These are phyloP conservation scores for Wallacemonas sp. DNA, from an alignment of 208 protist genomes.

Conservation along the genomic window DNA sequence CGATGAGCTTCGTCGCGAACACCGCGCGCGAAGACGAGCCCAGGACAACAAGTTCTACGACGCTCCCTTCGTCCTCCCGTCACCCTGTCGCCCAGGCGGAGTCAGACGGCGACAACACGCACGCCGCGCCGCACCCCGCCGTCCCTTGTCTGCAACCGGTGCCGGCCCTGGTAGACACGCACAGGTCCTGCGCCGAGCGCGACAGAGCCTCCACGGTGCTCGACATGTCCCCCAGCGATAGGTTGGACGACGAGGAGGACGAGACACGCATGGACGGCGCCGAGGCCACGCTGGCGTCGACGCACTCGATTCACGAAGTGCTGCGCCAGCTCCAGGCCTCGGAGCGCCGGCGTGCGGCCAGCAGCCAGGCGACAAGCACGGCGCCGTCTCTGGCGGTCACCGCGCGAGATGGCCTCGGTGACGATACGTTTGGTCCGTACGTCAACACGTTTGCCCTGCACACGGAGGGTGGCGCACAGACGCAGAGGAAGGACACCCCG, in stretches of 20 bases:
- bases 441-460: slow-evolving; percentile 6
- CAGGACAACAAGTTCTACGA: too few relatives aligned
- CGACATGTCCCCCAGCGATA: too few relatives aligned
- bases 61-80: too few relatives aligned
- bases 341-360: neutral
- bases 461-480: neutral
- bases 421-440: slow-evolving; percentile 9
- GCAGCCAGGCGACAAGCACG: neutral
- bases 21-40: too few relatives aligned
- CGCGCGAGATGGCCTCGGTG: neutral
- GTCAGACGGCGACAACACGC: too few relatives aligned
- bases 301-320: slow-evolving; percentile 8
- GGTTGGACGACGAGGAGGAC: neutral
- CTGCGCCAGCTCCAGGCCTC: slow-evolving; percentile 3
- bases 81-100: too few relatives aligned
- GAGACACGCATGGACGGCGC: neutral
- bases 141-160: too few relatives aligned
- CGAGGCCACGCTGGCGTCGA: neutral
- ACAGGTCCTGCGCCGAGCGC: too few relatives aligned
- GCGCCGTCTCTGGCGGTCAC: neutral
- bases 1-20: too few relatives aligned
- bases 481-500: neutral
- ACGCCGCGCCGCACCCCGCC: too few relatives aligned
- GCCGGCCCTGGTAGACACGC: too few relatives aligned
- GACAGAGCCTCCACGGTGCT: too few relatives aligned